Evolutionary conservation across 306 rosid genomes (phyloP).

Genomic region (Dryas alaskensis): DNA sequence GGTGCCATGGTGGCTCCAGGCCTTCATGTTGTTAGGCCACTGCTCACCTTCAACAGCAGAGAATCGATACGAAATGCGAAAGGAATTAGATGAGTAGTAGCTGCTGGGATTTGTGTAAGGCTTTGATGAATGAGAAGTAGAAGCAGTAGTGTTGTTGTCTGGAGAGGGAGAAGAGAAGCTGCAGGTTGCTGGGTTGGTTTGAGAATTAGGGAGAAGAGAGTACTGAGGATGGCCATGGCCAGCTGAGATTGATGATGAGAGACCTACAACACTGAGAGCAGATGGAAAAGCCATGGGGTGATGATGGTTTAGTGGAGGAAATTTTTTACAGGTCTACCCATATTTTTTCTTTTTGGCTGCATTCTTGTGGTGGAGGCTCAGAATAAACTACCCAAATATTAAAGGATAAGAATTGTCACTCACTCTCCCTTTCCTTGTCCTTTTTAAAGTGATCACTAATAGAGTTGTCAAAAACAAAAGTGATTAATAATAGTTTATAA

Average conservation of each 20-base stretch:
- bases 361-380: slow-evolving; percentile 3
- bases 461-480: too few species aligned
- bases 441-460: not conserved
- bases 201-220: not conserved
- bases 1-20: too few species aligned
- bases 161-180: slow-evolving; percentile 6
- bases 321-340: not conserved
- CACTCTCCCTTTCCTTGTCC: not conserved
- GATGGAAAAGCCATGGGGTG: slow-evolving; percentile 10
- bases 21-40: too few species aligned
- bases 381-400: not conserved
- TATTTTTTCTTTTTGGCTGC: not conserved
- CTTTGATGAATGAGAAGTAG: slow-evolving; percentile 7
- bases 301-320: slow-evolving; percentile 10
- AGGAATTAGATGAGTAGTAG: not conserved
- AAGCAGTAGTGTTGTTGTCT: not conserved
- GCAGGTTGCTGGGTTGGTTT: not conserved
- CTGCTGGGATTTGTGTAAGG: not conserved
- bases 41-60: slow-evolving; percentile 4
- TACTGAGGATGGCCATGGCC: not conserved
- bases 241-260: not conserved
- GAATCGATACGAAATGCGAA: slow-evolving; percentile 32
- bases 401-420: not conserved
- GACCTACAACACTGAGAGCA: not conserved
- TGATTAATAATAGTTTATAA: too few species aligned